Conservation (phyloP, 768 basidiomycete species). For the Kwoniella shandongensis region DNA sequence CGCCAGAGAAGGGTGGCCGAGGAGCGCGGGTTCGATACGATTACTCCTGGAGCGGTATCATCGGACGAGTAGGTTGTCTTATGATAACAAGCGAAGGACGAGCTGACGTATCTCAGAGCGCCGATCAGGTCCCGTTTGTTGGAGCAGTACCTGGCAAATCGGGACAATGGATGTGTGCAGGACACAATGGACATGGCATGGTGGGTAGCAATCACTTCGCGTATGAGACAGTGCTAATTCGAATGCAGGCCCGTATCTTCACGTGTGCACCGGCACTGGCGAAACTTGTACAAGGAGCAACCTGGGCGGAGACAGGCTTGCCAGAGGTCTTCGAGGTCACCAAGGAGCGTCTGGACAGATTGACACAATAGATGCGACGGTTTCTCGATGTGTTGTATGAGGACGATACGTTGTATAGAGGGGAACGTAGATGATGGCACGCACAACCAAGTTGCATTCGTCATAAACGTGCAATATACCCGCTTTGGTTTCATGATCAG, state of each 20-base stretch:
- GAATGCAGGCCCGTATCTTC: slow-evolving; percentile 39
- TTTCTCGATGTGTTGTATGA: too few relatives aligned
- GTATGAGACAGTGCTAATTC: background rate
- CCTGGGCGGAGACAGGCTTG: slow-evolving; percentile 29
- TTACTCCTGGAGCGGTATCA: slow-evolving; percentile 45
- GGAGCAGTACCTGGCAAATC: slow-evolving; percentile 38
- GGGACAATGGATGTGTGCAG: slow-evolving; percentile 40
- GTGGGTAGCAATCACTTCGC: background rate
- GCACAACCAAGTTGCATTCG: too few relatives aligned
- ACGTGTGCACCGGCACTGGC: slow-evolving; percentile 40
- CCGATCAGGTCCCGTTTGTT: slow-evolving; percentile 39
- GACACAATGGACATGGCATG: slow-evolving; percentile 37
- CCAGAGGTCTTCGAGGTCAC: slow-evolving; percentile 37
- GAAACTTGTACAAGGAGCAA: slow-evolving; percentile 24
- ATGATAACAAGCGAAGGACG: background rate
- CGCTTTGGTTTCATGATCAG: too few relatives aligned
- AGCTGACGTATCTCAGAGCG: slow-evolving; percentile 20
- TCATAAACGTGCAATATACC: too few relatives aligned
- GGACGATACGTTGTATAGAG: too few relatives aligned
- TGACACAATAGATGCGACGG: too few relatives aligned
- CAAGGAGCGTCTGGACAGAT: slow-evolving; percentile 21
- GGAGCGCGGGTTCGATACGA: slow-evolving; percentile 20
- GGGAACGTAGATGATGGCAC: too few relatives aligned
- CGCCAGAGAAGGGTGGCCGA: background rate
- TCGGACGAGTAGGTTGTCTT: slow-evolving; percentile 37